Evolutionary conservation across 2,329 filamentous ascomycete species (phyloP).

Genomic region (Leptographium procerum): DNA sequence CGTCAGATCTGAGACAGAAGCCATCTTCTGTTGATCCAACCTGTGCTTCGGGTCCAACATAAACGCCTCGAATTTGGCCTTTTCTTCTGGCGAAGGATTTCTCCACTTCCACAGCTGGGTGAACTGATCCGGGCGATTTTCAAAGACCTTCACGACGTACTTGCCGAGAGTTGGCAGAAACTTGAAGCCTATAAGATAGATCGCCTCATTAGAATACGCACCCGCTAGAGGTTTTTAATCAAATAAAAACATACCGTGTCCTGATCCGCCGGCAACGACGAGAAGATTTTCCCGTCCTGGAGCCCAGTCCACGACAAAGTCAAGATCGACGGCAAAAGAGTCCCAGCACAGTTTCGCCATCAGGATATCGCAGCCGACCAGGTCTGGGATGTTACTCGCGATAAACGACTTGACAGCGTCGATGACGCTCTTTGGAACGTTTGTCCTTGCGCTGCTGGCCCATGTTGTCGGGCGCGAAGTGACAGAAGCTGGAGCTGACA

Average conservation of each 20-base stretch:
- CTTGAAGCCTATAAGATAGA: not conserved
- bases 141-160: not conserved
- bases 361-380: slow-evolving; percentile 1
- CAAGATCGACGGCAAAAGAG: not conserved
- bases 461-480: not conserved
- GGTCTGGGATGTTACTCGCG: not conserved
- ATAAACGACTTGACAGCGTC: not conserved
- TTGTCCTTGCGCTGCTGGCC: not conserved
- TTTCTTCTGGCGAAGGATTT: not conserved
- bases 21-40: not conserved
- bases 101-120: slow-evolving; percentile 2
- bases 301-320: slow-evolving; percentile 3
- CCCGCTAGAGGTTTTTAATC: not conserved
- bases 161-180: slow-evolving; percentile 1
- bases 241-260: not conserved
- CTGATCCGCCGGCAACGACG: not conserved
- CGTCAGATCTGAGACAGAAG: not conserved
- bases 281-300: not conserved
- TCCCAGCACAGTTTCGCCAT: slow-evolving; percentile 3
- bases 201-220: not conserved
- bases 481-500: not conserved
- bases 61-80: not conserved
- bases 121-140: not conserved
- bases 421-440: not conserved
- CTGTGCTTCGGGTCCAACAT: not conserved